These are phyloP conservation scores for Aureobasidium mangrovei DNA, from an alignment of 2,329 filamentous ascomycete species.

Conservation along the genomic window DNA sequence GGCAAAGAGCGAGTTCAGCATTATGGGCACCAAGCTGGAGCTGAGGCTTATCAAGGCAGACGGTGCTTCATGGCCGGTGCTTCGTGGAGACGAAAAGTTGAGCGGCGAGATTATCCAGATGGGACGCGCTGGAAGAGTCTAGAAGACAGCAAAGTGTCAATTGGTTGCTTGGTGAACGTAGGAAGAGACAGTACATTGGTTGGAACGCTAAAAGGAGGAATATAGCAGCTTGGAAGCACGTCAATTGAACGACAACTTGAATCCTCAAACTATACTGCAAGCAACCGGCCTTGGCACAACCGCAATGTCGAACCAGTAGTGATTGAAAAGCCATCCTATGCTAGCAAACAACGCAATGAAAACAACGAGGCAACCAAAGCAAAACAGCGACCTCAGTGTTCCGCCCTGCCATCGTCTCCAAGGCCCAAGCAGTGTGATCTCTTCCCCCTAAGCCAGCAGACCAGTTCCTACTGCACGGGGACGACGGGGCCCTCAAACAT, in stretches of 20 bases:
- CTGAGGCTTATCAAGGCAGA: conserved; percentile 65
- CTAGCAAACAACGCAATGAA: too few species aligned
- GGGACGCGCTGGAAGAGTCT: conserved; percentile 60
- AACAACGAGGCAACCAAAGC: too few species aligned
- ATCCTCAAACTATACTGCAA: too few species aligned
- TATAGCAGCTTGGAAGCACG: too few species aligned
- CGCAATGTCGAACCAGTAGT: too few species aligned
- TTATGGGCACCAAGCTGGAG: conserved; percentile 85
- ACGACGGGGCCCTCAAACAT: conserved; percentile 28
- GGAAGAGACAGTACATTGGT: not conserved
- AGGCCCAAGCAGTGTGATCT: too few species aligned
- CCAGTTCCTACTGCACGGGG: conserved; percentile 4
- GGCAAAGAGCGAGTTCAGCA: conserved; percentile 65
- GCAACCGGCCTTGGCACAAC: too few species aligned
- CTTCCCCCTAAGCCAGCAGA: not conserved
- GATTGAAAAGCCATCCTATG: too few species aligned
- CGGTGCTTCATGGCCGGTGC: conserved; percentile 72
- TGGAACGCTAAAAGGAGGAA: not conserved
- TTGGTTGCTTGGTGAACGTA: not conserved
- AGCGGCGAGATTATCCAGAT: conserved; percentile 81
- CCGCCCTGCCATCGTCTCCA: too few species aligned
- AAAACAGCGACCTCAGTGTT: too few species aligned
- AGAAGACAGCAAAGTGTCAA: not conserved
- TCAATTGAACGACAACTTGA: too few species aligned
- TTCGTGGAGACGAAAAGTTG: conserved; percentile 66